A percentile compares a stretch with the other conserved stretches of the same genome.
These are phyloP conservation scores for Tubosaeta sp. DNA, from an alignment of 768 basidiomycete genomes.

Conservation along the genomic window DNA sequence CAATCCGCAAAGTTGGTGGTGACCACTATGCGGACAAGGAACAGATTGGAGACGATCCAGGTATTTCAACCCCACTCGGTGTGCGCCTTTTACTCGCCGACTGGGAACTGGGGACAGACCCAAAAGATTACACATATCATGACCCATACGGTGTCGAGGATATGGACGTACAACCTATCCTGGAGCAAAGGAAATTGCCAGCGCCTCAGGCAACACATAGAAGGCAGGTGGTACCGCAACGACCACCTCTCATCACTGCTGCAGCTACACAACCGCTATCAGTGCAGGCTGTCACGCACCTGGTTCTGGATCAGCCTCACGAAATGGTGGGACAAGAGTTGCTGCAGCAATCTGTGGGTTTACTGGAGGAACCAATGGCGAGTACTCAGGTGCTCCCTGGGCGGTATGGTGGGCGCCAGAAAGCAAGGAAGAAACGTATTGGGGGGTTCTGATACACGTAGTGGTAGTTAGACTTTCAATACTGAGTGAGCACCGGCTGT, in stretches of 20 bases:
- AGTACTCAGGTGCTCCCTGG: conserved; percentile 75
- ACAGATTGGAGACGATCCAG: conserved; percentile 9
- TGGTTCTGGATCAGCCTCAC: conserved; percentile 4
- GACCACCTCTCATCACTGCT: conserved; percentile 40
- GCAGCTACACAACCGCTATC: conserved; percentile 20
- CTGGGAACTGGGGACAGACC: conserved; percentile 58
- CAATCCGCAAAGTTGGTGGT: conserved; percentile 32
- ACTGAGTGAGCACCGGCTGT: neutral
- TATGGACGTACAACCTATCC: conserved; percentile 14
- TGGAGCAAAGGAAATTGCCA: conserved; percentile 11
- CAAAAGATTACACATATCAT: conserved; percentile 44
- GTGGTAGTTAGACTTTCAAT: neutral
- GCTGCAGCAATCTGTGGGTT: conserved; percentile 16
- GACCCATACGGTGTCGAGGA: conserved; percentile 49
- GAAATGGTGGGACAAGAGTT: conserved; percentile 8
- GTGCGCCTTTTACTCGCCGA: conserved; percentile 63
- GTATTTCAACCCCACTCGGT: conserved; percentile 42
- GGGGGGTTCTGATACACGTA: conserved; percentile 60
- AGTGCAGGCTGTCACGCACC: conserved; percentile 3
- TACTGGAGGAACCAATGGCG: conserved; percentile 43
- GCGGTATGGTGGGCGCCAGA: conserved; percentile 65
- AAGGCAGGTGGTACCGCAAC: conserved; percentile 22
- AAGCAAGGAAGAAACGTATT: conserved; percentile 58
- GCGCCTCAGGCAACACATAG: conserved; percentile 15
- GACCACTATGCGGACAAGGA: conserved; percentile 28